phyloP scores from a whole-genome alignment of 139 green algal genomes.

The Yamagishiella unicocca region DNA sequence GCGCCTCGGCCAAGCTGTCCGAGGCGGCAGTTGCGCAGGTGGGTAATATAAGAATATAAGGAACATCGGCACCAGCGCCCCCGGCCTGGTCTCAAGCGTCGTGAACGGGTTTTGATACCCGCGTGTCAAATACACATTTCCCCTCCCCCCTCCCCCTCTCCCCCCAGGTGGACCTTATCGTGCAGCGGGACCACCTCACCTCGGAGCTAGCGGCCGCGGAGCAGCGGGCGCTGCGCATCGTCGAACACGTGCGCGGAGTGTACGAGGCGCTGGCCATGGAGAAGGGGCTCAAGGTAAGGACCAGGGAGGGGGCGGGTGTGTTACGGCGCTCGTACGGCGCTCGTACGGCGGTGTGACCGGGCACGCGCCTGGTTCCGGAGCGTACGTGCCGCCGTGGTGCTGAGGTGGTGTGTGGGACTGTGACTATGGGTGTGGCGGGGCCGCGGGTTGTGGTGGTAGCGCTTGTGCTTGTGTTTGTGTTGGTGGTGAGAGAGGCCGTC shows the following conservation, averaged over 20 bases:
- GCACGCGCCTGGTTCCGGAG: too few relatives aligned
- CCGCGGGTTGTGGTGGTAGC: too few relatives aligned
- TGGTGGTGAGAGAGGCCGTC: too few relatives aligned
- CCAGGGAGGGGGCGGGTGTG: not conserved
- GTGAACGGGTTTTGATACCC: not conserved
- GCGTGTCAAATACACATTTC: not conserved
- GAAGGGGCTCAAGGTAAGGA: constrained; percentile 24
- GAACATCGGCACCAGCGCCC: not conserved
- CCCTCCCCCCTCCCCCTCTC: not conserved
- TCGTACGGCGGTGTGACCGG: too few relatives aligned
- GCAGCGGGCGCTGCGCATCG: not conserved
- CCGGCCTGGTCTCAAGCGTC: not conserved
- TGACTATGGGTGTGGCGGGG: too few relatives aligned
- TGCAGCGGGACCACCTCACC: constrained; percentile 48
- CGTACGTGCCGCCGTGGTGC: too few relatives aligned
- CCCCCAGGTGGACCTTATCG: constrained; percentile 44
- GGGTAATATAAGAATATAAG: too few relatives aligned
- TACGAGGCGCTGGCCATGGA: constrained; percentile 54
- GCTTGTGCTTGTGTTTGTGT: too few relatives aligned
- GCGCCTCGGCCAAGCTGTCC: constrained; percentile 33
- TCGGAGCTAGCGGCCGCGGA: constrained; percentile 19
- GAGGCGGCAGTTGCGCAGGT: constrained; percentile 52
- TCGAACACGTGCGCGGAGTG: not conserved
- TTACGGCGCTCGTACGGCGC: too few relatives aligned
- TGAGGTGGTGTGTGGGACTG: too few relatives aligned